Evolutionary conservation across 768 basidiomycete genomes (phyloP).

Genomic region (Podaxis mareebaensis): DNA sequence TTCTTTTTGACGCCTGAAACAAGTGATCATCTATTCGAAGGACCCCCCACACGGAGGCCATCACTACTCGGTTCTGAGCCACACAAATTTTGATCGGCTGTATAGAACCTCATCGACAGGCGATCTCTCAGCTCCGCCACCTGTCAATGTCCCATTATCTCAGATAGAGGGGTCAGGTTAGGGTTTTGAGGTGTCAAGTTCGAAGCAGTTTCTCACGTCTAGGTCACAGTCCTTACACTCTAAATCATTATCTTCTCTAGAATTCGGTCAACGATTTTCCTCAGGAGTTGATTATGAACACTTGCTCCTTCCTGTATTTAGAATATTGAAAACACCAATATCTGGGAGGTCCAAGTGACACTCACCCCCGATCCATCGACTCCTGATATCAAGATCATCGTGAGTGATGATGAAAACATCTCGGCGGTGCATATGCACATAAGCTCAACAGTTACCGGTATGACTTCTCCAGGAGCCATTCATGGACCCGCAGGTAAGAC

Average conservation of each 20-base stretch:
- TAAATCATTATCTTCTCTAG: background rate
- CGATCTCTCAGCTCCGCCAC: conserved; percentile 3
- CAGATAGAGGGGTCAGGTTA: background rate
- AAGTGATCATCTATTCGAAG: too few relatives aligned
- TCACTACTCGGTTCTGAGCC: too few relatives aligned
- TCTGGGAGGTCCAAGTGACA: background rate
- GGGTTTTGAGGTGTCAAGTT: background rate
- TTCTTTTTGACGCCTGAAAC: background rate
- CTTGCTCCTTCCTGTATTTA: background rate
- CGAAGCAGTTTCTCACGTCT: background rate
- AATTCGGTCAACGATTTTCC: background rate
- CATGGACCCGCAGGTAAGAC: background rate
- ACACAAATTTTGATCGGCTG: background rate
- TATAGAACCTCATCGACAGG: background rate
- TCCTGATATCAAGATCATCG: background rate
- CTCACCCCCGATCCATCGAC: background rate
- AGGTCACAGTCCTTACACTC: background rate
- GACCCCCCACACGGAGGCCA: too few relatives aligned
- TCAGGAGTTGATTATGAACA: background rate
- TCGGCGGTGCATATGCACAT: background rate
- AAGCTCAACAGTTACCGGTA: background rate
- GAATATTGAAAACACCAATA: too few relatives aligned
- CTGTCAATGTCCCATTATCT: background rate
- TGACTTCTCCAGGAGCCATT: background rate
- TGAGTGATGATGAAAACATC: background rate